These are phyloP conservation scores for Bremia lactucae DNA, from an alignment of 352 stramenopile genomes.

Conservation along the genomic window DNA sequence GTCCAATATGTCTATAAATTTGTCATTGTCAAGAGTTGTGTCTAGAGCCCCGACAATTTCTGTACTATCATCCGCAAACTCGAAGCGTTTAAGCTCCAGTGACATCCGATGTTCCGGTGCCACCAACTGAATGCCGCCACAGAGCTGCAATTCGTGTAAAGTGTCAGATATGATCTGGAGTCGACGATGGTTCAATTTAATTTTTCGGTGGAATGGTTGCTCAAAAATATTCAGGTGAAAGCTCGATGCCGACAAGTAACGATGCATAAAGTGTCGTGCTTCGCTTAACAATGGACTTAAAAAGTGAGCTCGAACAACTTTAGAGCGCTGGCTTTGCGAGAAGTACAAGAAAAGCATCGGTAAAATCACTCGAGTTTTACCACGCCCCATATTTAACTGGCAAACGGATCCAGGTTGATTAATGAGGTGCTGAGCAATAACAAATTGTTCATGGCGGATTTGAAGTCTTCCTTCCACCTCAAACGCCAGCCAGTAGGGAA, in stretches of 20 bases:
- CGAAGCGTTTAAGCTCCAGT: slow-evolving; percentile 69
- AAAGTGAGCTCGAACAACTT: slow-evolving; percentile 55
- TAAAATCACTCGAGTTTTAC: slow-evolving; percentile 81
- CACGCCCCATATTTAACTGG: slow-evolving; percentile 83
- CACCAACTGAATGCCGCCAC: slow-evolving; percentile 53
- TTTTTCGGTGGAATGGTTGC: slow-evolving; percentile 56
- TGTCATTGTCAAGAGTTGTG: slow-evolving; percentile 29
- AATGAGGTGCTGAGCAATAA: slow-evolving; percentile 64
- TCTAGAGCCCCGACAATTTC: slow-evolving; percentile 12
- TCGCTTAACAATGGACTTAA: slow-evolving; percentile 52
- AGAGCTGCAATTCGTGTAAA: slow-evolving; percentile 25
- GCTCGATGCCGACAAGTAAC: slow-evolving; percentile 35
- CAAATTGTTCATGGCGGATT: slow-evolving; percentile 76
- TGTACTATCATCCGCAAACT: slow-evolving; percentile 2
- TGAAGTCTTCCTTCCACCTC: slow-evolving; percentile 76
- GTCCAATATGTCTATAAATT: slow-evolving; percentile 78
- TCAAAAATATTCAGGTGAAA: slow-evolving; percentile 36
- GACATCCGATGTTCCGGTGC: slow-evolving; percentile 83
- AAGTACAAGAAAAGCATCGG: slow-evolving; percentile 82
- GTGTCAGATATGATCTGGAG: slow-evolving; percentile 25
- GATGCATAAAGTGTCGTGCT: slow-evolving; percentile 56
- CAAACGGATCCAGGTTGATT: slow-evolving; percentile 48
- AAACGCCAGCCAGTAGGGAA: slow-evolving; percentile 81
- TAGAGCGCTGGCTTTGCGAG: slow-evolving; percentile 6
- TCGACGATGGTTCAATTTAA: slow-evolving; percentile 19